Base-by-base conservation (phyloP, 169 alveolate species). In the Babesia bovis region DNA sequence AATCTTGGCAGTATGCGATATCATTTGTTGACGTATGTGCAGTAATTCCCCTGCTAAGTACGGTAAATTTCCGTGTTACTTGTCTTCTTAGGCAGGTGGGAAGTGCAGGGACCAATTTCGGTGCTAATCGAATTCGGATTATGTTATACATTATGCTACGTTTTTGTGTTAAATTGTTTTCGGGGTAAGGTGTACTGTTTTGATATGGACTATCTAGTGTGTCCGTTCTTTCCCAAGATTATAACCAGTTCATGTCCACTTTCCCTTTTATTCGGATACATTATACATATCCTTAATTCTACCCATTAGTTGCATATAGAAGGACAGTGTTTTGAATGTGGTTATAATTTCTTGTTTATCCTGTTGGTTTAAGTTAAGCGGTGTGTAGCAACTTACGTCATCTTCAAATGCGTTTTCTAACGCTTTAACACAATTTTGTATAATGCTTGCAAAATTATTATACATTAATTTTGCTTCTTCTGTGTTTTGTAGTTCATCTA, bases 301-400 rank as follows among this genome's bases (percentile, higher is more conserved):
- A 6, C 63, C 75, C 57, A 59, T 53, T 12, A 74, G 66, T 28
- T 59, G 76, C 26, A n/a, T 74, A 55, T 74, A 74, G 50, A 74
- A 74, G 4, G 84, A 74, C 51, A 74, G 38, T 40, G 66, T 58
- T 23, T 49, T 30, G 75, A 59, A 74, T 26, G 60, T 52, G n/a
- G 32, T 47, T n/a, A 61, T 28, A 17, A 63, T 23, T 5, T 61
- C 68, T 28, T 40, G 17, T 40, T 33, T 50, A 30, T 74, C 84
- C 84, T 77, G 67, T 3, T 2, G 21, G 4, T 4, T 5, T 53
- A 33, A 33, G 23, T 23, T 19, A 36, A 4, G 4, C 40, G 4
- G 28, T 4, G 12, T 32, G 32, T n/a, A 45, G 26, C 44, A 13
- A 45, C 70, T 35, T 30, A 77, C 85, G 7, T 77, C 51, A 32